Percentiles rank a stretch among this genome's conserved stretches.
phyloP scores from a whole-genome alignment of 1,284 basidiomycete species.

The Leccinum insigne region DNA sequence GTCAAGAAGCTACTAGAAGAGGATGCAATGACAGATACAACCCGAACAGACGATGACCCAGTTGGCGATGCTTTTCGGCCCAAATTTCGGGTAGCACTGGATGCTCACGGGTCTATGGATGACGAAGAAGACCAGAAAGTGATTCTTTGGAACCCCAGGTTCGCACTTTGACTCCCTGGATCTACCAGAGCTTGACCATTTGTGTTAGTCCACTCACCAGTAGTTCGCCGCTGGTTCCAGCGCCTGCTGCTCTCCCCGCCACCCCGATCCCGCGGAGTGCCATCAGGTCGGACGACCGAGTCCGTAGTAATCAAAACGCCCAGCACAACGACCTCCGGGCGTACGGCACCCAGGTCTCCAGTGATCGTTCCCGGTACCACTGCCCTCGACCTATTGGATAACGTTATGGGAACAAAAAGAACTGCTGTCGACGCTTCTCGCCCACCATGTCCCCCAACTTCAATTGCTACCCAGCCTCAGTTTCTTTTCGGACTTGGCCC shows the following conservation, averaged over 20 bases:
- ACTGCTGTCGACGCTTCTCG: slow-evolving; percentile 18
- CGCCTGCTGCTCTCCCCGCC: slow-evolving; percentile 17
- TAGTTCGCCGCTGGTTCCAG: slow-evolving; percentile 34
- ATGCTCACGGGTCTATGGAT: slow-evolving; percentile 34
- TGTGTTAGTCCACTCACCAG: slow-evolving; percentile 29
- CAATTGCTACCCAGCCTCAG: slow-evolving; percentile 36
- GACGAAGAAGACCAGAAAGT: slow-evolving; percentile 56
- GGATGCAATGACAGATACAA: slow-evolving; percentile 70
- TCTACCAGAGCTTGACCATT: slow-evolving; percentile 10
- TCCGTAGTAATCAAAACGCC: slow-evolving; percentile 17
- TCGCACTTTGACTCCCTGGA: slow-evolving; percentile 12
- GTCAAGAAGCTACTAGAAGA: slow-evolving; percentile 41
- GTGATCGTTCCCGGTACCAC: slow-evolving; percentile 43
- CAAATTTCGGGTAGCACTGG: slow-evolving; percentile 58
- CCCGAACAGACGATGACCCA: slow-evolving; percentile 79
- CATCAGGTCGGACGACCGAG: slow-evolving; percentile 29
- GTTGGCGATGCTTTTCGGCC: slow-evolving; percentile 57
- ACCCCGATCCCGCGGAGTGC: slow-evolving; percentile 24
- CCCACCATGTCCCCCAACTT: slow-evolving; percentile 31
- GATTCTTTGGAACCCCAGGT: slow-evolving; percentile 68
- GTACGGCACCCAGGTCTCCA: slow-evolving; percentile 21
- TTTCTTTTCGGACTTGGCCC: slow-evolving; percentile 46
- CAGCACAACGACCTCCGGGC: slow-evolving; percentile 24
- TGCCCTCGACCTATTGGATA: slow-evolving; percentile 62
- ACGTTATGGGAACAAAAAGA: slow-evolving; percentile 43